Base-by-base conservation (phyloP, 1,284 basidiomycete species). In the Fomitopsis schrenkii region DNA sequence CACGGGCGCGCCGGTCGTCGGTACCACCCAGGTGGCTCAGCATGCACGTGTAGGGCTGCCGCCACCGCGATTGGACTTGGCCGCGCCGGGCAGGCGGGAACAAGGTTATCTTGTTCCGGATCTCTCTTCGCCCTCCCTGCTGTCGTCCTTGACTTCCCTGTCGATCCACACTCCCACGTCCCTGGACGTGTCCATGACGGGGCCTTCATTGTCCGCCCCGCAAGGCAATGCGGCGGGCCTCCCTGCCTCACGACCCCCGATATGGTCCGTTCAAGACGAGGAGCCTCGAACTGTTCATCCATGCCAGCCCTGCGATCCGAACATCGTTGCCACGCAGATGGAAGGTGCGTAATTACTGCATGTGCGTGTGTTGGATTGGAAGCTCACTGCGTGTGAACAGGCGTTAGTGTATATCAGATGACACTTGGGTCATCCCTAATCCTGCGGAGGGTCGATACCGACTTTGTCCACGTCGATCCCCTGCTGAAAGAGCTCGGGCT, bases 321-420 rank as follows among this genome's bases (percentile, higher is more conserved):
- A 83, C 46, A 81, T 90, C 61, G 81, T 75, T 67, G 87, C 86
- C 48, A 87, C 83, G 2, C 82, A 86, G 67, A 72, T 88, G 55
- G 87, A 89, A 81, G 88, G 88, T 87, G 62, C 48, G 81, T 71
- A 42, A 19, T 19, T 7, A n/a, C 15, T 60, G 54, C 45, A 54
- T 61, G n/a, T 59, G 14, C 28, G 19, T 26, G 56, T 28, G 19
- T 14, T 57, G 40, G 48, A 60, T 42, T 59, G 63, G 40, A 63
- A 53, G 30, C 41, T 60, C 14, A 44, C 54, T n/a, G 40, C 55
- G 35, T 59, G 58, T 52, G 45, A 26, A 26, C 61, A 90, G 88
- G 85, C 64, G 85, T 90, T 62, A 80, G 85, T 52, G 87, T 90
- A 54, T 90, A 88, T 72, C 86, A 86, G 70, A 87, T 84, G 72